Base-by-base conservation (phyloP, 2,329 filamentous ascomycete genomes). In the Fusarium succisae region DNA sequence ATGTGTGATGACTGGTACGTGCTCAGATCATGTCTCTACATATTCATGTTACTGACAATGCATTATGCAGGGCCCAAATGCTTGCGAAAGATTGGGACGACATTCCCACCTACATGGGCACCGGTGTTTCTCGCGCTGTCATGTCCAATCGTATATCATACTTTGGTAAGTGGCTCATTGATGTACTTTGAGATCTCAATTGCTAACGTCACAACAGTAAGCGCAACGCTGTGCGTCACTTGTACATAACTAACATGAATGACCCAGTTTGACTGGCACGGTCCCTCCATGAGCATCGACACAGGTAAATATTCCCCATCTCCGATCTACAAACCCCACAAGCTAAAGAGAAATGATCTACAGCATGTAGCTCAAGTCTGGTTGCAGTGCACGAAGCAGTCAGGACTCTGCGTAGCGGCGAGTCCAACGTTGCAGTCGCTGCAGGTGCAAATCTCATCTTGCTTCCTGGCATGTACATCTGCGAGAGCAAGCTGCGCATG, bases 341-440 rank as follows among this genome's bases (percentile, higher is more conserved):
- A 13, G 3, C 44, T 59, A 59, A 59, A 59, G 17, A 1, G 9
- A 9, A 24, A 13, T 28, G 56, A 53, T 59, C 44, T n/a, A 50
- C 55, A 37, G 66, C 66, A 12, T 69, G 66, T n/a, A 53, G 45
- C 14, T 65, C 59, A 13, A 62, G 59, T 18, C 45, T 74, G 15
- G 61, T 64, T 13, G 72, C 70, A 14, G 55, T 74, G 8, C 72
- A 74, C 14, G 48, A 71, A 26, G 70, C 59, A 15, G 50, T 66
- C 8, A 32, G 51, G 30, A 54, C 56, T 26, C 65, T 75, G 30
- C 67, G 57, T 14, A 56, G 38, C 2, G 54, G 70, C 12, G 74
- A 73, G 17, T 68, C 66, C 11, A 35, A 66, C 3, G 50, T 67
- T 18, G 62, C 72, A 6, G 45, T 73, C 14, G 70, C 66, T 5